Conservation (phyloP, 306 rosid species). For the Vigna reflexopilosa region DNA sequence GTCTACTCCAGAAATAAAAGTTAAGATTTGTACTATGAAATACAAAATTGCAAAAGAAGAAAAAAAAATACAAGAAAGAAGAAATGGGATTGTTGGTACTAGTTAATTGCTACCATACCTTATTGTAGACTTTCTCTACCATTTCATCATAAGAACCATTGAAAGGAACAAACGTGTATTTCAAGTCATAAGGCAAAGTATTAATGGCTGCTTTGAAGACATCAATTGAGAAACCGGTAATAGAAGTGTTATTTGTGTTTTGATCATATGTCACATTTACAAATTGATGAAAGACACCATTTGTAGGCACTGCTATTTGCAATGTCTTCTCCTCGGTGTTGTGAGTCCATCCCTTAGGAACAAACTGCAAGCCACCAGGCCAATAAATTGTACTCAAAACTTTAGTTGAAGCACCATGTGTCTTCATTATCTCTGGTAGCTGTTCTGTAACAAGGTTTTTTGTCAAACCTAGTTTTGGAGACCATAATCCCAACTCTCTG, state of each 20-base stretch:
- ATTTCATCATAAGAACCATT: conserved; percentile 6
- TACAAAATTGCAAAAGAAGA: not conserved
- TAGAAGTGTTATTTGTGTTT: conserved; percentile 36
- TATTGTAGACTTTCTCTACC: not conserved
- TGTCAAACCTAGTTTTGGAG: conserved; percentile 51
- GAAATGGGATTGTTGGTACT: not conserved
- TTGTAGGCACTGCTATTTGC: conserved; percentile 60
- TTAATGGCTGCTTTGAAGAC: conserved; percentile 56
- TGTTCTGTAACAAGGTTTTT: conserved; percentile 23
- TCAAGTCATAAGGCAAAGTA: conserved; percentile 50
- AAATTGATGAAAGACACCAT: conserved; percentile 54
- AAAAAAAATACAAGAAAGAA: not conserved
- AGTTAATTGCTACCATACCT: not conserved
- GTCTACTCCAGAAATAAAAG: conserved; percentile 41
- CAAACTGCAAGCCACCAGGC: conserved; percentile 51
- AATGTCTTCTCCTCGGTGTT: conserved; percentile 24
- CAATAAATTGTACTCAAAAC: conserved; percentile 38
- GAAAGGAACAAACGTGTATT: conserved; percentile 21
- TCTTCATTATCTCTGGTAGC: not conserved
- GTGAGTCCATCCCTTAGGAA: conserved; percentile 50
- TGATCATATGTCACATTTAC: conserved; percentile 52
- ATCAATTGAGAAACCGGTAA: conserved; percentile 63
- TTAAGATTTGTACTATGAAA: not conserved
- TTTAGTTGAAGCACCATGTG: not conserved
- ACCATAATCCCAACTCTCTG: conserved; percentile 65